Percentiles rank a stretch among this genome's conserved stretches.
These are phyloP conservation scores for Talaromyces atroroseus DNA, from an alignment of 2,329 filamentous ascomycete genomes.

Conservation along the genomic window DNA sequence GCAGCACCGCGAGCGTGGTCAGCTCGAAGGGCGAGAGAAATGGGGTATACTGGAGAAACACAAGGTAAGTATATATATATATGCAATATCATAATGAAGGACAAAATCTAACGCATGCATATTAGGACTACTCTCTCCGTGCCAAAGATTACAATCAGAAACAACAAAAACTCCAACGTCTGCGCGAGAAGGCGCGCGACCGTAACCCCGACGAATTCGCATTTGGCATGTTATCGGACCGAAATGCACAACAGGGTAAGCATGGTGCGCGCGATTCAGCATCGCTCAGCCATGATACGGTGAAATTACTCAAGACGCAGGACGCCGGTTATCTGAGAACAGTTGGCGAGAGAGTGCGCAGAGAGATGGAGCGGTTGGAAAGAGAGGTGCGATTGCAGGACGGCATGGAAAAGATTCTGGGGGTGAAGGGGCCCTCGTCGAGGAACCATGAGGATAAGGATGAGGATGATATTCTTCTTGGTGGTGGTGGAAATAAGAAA, in stretches of 20 bases:
- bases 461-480: slow-evolving; percentile 17
- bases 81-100: not conserved
- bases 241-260: slow-evolving; percentile 36
- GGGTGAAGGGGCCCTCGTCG: slow-evolving; percentile 5
- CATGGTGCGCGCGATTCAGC: slow-evolving; percentile 42
- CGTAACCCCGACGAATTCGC: slow-evolving; percentile 63
- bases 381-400: slow-evolving; percentile 39
- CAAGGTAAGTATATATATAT: slow-evolving; percentile 53
- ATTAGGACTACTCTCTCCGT: slow-evolving; percentile 58
- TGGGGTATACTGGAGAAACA: slow-evolving; percentile 94
- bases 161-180: slow-evolving; percentile 53
- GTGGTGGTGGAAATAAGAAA: slow-evolving; percentile 18
- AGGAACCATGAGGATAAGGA: slow-evolving; percentile 21
- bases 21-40: slow-evolving; percentile 74
- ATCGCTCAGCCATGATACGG: slow-evolving; percentile 50
- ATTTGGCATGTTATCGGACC: slow-evolving; percentile 57
- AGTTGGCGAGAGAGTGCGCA: slow-evolving; percentile 50
- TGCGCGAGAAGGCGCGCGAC: slow-evolving; percentile 55
- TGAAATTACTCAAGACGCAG: slow-evolving; percentile 61
- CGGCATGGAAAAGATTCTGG: slow-evolving; percentile 29
- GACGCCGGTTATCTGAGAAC: slow-evolving; percentile 58
- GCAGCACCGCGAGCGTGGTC: slow-evolving; percentile 83
- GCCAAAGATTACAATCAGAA: slow-evolving; percentile 60
- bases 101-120: not conserved
- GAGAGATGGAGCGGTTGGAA: slow-evolving; percentile 49